Evolutionary conservation across 768 basidiomycete species (phyloP).

Genomic region (Crassisporium funariophilum): DNA sequence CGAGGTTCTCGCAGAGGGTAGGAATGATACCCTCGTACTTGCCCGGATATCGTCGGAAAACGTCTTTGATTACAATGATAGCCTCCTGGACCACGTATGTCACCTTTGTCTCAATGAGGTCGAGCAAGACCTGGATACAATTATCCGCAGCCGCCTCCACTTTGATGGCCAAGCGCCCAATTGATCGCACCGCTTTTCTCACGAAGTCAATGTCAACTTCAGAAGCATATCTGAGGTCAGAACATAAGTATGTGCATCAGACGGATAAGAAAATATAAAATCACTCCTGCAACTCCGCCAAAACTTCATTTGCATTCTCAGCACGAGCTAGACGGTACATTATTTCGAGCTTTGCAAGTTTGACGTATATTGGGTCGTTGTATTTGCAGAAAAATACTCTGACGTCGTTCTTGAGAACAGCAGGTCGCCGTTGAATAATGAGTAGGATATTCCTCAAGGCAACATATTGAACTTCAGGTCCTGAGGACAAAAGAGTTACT

Average conservation of each 20-base stretch:
- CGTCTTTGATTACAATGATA: slow-evolving; percentile 95
- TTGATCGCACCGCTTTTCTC: slow-evolving; percentile 95
- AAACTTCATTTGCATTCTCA: slow-evolving; percentile 89
- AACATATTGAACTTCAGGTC: slow-evolving; percentile 98
- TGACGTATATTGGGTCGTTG: slow-evolving; percentile 99
- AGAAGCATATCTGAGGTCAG: slow-evolving; percentile 77
- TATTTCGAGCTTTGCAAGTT: slow-evolving; percentile 96
- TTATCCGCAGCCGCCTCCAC: slow-evolving; percentile 85
- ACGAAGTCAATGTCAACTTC: slow-evolving; percentile 99
- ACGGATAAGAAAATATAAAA: slow-evolving; percentile 7
- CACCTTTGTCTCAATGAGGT: slow-evolving; percentile 90
- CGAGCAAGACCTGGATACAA: slow-evolving; percentile 85
- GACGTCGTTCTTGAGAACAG: slow-evolving; percentile 94
- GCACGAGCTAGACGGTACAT: slow-evolving; percentile 98
- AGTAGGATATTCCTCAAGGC: slow-evolving; percentile 94
- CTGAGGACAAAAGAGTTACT: slow-evolving; percentile 96
- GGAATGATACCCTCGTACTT: slow-evolving; percentile 97
- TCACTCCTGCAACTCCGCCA: slow-evolving; percentile 94
- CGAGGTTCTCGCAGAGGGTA: slow-evolving; percentile 88
- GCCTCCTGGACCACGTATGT: slow-evolving; percentile 97
- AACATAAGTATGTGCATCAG: neutral
- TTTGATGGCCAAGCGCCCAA: slow-evolving; percentile 98
- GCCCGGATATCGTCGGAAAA: slow-evolving; percentile 96
- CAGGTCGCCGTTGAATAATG: slow-evolving; percentile 93
- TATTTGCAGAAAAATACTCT: slow-evolving; percentile 99